Percentiles rank a stretch among this genome's conserved stretches.
Evolutionary conservation across 352 stramenopile genomes (phyloP).

Genomic region (Phytophthora pistaciae): DNA sequence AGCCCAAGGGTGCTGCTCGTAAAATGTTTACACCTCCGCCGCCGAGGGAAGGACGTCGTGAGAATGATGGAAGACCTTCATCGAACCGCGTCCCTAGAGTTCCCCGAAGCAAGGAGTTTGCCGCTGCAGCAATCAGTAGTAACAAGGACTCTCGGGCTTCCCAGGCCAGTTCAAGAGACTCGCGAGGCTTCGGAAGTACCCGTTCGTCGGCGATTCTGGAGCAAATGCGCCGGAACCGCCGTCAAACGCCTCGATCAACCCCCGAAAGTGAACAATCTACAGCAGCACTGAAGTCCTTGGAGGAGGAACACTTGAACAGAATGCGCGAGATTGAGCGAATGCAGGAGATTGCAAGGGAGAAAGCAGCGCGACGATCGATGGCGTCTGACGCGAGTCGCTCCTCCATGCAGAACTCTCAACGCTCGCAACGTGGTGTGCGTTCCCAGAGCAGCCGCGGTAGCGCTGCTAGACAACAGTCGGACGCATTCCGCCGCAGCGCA

Average conservation of each 20-base stretch:
- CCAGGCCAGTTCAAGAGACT: slow-evolving; percentile 32
- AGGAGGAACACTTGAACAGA: slow-evolving; percentile 56
- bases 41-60: slow-evolving; percentile 23
- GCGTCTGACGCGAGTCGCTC: slow-evolving; percentile 26
- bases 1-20: slow-evolving; percentile 27
- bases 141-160: slow-evolving; percentile 20
- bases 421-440: slow-evolving; percentile 2
- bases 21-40: slow-evolving; percentile 39
- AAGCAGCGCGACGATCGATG: slow-evolving; percentile 33
- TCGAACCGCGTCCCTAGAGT: slow-evolving; percentile 23
- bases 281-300: slow-evolving; percentile 42
- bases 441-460: slow-evolving; percentile 5
- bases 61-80: slow-evolving; percentile 3
- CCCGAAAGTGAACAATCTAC: slow-evolving; percentile 43
- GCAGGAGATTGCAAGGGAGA: slow-evolving; percentile 30
- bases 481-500: neutral
- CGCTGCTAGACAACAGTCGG: neutral
- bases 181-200: slow-evolving; percentile 28
- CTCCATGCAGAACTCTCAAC: slow-evolving; percentile 20
- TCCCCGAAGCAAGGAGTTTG: slow-evolving; percentile 21
- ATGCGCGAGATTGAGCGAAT: slow-evolving; percentile 55
- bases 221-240: slow-evolving; percentile 57
- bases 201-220: slow-evolving; percentile 53
- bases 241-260: slow-evolving; percentile 47
- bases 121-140: slow-evolving; percentile 19